A percentile compares a stretch with the other conserved stretches of the same genome.
phyloP scores from a whole-genome alignment of 179 eudicot species.

The Patellifolia procumbens region DNA sequence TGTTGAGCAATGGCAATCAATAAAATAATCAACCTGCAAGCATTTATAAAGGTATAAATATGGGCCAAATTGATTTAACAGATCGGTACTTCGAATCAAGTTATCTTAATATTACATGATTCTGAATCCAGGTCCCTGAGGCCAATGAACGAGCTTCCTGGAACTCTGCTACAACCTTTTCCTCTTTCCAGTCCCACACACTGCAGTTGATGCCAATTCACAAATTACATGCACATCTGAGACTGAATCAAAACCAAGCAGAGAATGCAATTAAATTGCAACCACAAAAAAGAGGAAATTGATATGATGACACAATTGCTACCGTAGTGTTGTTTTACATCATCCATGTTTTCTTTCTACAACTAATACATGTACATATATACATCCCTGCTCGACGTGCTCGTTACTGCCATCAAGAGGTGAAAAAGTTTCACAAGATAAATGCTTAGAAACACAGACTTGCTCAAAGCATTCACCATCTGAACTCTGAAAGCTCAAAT shows the following conservation, averaged over 20 bases:
- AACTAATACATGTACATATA: not conserved
- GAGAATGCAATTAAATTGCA: not conserved
- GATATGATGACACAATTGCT: not conserved
- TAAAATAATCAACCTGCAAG: slow-evolving; percentile 90
- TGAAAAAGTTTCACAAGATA: not conserved
- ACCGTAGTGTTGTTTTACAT: not conserved
- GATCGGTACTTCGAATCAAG: not conserved
- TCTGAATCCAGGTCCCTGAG: slow-evolving; percentile 73
- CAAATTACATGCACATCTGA: not conserved
- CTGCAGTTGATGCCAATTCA: slow-evolving; percentile 36
- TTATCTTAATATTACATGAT: slow-evolving; percentile 49
- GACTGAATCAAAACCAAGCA: not conserved
- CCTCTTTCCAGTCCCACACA: slow-evolving; percentile 87
- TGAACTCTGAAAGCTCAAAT: not conserved
- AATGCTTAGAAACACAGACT: not conserved
- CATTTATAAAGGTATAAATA: slow-evolving; percentile 1
- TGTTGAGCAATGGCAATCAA: slow-evolving; percentile 71
- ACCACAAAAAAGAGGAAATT: not conserved
- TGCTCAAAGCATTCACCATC: not conserved
- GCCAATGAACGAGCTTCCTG: slow-evolving; percentile 79
- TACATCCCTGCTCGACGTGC: too few relatives aligned
- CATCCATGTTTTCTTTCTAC: not conserved
- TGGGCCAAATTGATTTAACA: not conserved
- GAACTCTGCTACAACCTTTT: slow-evolving; percentile 53
- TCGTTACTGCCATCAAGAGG: not conserved